Evolutionary conservation across 2,329 filamentous ascomycete genomes (phyloP).

Genomic region (Gyromitra esculenta): DNA sequence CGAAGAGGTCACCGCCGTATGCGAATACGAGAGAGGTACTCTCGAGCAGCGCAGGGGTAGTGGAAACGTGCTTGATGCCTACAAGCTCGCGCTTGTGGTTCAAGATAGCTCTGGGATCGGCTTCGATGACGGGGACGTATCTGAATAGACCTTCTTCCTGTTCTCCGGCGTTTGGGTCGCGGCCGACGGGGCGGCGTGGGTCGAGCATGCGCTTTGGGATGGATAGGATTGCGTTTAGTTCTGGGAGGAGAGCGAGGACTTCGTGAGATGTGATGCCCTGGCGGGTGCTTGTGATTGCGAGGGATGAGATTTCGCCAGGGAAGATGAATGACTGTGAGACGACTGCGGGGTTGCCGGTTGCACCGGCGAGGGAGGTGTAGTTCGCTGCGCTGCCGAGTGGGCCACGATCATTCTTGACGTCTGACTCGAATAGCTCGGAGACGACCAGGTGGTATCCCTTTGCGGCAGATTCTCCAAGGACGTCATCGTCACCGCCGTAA

Average conservation of each 20-base stretch:
- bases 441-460: conserved; percentile 88
- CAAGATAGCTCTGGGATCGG: conserved; percentile 82
- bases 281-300: conserved; percentile 86
- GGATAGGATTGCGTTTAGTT: conserved; percentile 74
- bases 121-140: conserved; percentile 80
- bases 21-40: conserved; percentile 91
- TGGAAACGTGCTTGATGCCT: conserved; percentile 77
- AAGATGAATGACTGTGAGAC: conserved; percentile 83
- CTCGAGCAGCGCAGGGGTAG: conserved; percentile 82
- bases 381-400: conserved; percentile 75
- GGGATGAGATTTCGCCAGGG: conserved; percentile 77
- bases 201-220: conserved; percentile 83
- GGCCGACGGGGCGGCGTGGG: conserved; percentile 83
- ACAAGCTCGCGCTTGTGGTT: conserved; percentile 84
- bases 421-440: conserved; percentile 89
- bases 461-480: conserved; percentile 67
- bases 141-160: conserved; percentile 81
- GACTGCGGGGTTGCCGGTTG: conserved; percentile 73
- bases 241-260: conserved; percentile 79
- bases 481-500: conserved; percentile 66
- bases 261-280: conserved; percentile 90
- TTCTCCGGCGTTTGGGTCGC: conserved; percentile 82
- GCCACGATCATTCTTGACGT: conserved; percentile 83
- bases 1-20: conserved; percentile 88
- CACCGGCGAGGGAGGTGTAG: conserved; percentile 78